Evolutionary conservation across 345 rosid genomes (phyloP).

Genomic region (Eucalyptus pumila): DNA sequence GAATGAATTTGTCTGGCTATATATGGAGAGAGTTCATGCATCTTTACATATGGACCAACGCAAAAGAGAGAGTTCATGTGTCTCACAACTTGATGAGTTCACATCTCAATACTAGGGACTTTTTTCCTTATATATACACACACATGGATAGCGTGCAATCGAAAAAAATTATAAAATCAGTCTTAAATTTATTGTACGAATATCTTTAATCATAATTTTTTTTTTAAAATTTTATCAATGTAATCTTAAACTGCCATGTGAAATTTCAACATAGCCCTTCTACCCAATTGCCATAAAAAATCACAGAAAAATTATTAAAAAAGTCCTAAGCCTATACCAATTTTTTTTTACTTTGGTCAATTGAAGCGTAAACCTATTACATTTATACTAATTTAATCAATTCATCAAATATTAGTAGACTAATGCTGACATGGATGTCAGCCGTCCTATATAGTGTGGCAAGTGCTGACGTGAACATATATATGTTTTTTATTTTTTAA

Average conservation of each 20-base stretch:
- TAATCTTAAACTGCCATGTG: fast-evolving
- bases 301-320: neutral
- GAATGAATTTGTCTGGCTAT: neutral
- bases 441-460: fast-evolving
- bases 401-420: fast-evolving
- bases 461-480: fast-evolving
- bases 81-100: neutral
- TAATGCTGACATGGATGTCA: fast-evolving
- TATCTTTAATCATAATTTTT: neutral
- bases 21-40: neutral
- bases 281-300: neutral
- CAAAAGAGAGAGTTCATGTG: neutral
- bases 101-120: neutral
- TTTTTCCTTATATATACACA: neutral
- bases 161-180: neutral
- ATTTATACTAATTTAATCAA: too few species aligned
- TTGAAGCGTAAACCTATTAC: fast-evolving
- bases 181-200: neutral
- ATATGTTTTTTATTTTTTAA: too few species aligned
- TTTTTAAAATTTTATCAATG: neutral
- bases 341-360: too few species aligned
- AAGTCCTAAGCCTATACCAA: fast-evolving
- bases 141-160: neutral
- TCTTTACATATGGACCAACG: neutral
- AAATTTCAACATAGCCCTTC: neutral